Base-by-base conservation (phyloP, 208 protist genomes). In the Leishmania guyanensis region DNA sequence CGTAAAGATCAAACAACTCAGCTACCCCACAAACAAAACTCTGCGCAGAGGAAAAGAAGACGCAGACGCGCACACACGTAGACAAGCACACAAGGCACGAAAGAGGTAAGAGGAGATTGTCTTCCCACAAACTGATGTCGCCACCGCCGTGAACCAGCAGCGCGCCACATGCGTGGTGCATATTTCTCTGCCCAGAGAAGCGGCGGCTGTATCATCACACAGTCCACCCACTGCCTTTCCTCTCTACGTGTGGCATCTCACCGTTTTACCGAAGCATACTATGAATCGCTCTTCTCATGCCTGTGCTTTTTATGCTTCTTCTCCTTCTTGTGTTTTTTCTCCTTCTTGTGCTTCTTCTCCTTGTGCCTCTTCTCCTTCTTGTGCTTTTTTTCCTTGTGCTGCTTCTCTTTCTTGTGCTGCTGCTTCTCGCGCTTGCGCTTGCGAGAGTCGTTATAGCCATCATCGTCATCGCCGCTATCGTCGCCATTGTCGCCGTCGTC, bases 351-450 rank as follows among this genome's bases (percentile, higher is more conserved):
- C 76, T 89, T 86, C 73, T 86, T 84, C 39, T 90, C 29, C 64
- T 88, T 72, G 71, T 92, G 89, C 0, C 90, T 39, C 51, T 86
- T 80, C 69, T 86, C 87, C 20, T 84, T 20, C 5, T 88, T 53
- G 77, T 84, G 86, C 12, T 75, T 29, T 0, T 83, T 22, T 54
- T 84, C 84, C 82, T 90, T 80, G n/a, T 86, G 70, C 74, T 80
- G 80, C 22, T 80, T 69, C 5, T 90, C 73, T 69, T 87, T 88
- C 66, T 88, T 91, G 39, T 89, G 50, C 77, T 86, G 80, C 72
- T 91, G 89, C 46, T 87, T 3, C 54, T 86, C 78, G 46, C 83
- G 78, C 29, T 86, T 79, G 17, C 85, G 84, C 81, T 93, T 92
- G 71, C 79, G 86, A 39, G 70, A 79, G 53, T 75, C 72, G 5